Evolutionary conservation across 192 early-diverging fungal genomes (phyloP).

Genomic region (Gaertneriomyces sp.): DNA sequence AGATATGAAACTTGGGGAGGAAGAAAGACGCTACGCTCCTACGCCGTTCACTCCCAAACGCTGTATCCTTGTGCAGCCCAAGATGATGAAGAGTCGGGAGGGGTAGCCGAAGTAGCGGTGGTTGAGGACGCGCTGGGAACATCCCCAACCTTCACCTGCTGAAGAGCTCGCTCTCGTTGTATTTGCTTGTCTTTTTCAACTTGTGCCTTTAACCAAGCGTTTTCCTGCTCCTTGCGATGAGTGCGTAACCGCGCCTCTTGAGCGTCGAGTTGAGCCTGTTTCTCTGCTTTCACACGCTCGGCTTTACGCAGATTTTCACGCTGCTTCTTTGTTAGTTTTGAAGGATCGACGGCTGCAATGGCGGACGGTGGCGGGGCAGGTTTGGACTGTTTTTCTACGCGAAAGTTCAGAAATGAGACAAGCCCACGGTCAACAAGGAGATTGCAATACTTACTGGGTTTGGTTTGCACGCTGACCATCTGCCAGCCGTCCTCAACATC

Average conservation of each 20-base stretch:
- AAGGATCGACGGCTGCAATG: slow-evolving; percentile 3
- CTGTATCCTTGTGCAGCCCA: no score
- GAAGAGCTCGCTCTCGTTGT: slow-evolving; percentile 6
- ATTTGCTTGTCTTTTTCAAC: slow-evolving; percentile 10
- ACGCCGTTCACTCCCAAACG: no score
- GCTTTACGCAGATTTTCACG: slow-evolving; percentile 34
- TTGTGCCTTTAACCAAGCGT: slow-evolving; percentile 2
- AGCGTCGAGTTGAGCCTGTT: slow-evolving; percentile 5
- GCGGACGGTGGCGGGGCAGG: background rate
- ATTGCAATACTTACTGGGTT: slow-evolving; percentile 1
- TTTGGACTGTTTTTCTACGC: background rate
- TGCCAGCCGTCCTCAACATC: slow-evolving; percentile 32
- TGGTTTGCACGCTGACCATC: slow-evolving; percentile 24
- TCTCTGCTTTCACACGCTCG: slow-evolving; percentile 21
- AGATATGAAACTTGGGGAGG: no score
- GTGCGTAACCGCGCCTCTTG: slow-evolving; percentile 15
- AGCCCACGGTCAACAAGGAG: background rate
- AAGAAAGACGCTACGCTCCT: no score
- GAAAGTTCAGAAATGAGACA: background rate
- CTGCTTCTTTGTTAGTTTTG: slow-evolving; percentile 33
- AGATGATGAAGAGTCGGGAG: no score
- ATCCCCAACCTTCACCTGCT: no score
- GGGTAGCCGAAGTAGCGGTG: no score
- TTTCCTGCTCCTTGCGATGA: slow-evolving; percentile 25
- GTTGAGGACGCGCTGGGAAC: no score